These are phyloP conservation scores for Clarireedia monteithiana DNA, from an alignment of 2,329 filamentous ascomycete species.

Conservation along the genomic window DNA sequence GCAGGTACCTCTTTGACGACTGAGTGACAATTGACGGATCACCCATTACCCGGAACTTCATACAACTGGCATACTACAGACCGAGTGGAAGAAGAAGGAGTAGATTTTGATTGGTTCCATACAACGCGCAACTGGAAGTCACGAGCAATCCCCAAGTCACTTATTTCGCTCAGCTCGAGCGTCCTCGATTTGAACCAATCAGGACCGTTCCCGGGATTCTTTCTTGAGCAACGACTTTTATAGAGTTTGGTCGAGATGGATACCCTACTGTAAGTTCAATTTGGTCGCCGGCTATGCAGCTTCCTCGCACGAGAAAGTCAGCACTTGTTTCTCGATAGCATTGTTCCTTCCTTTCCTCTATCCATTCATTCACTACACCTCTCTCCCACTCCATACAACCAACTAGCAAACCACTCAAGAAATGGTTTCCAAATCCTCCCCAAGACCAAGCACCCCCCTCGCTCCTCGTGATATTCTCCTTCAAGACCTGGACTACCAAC, in stretches of 20 bases:
- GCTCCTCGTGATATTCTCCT: not conserved
- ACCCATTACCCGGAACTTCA: no score
- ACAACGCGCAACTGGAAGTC: not conserved
- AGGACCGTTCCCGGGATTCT: not conserved
- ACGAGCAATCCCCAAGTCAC: not conserved
- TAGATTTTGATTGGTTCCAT: not conserved
- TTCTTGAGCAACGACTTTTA: not conserved
- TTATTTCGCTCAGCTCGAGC: not conserved
- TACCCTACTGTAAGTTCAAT: conserved; percentile 8
- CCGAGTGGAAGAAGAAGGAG: no score
- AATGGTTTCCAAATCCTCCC: not conserved
- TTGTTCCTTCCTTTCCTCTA: not conserved
- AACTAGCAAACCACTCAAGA: not conserved
- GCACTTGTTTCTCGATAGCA: no score
- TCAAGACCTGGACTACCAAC: not conserved
- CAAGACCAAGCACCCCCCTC: not conserved
- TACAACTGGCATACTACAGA: no score
- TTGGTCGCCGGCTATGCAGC: not conserved
- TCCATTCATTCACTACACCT: not conserved
- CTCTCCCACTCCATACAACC: not conserved
- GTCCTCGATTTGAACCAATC: not conserved
- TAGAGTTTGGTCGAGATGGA: not conserved
- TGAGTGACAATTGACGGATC: no score
- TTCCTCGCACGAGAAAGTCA: not conserved
- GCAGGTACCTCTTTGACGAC: no score